Evolutionary conservation across 345 rosid species (phyloP).

Genomic region (Psidium friedrichsthalianum): DNA sequence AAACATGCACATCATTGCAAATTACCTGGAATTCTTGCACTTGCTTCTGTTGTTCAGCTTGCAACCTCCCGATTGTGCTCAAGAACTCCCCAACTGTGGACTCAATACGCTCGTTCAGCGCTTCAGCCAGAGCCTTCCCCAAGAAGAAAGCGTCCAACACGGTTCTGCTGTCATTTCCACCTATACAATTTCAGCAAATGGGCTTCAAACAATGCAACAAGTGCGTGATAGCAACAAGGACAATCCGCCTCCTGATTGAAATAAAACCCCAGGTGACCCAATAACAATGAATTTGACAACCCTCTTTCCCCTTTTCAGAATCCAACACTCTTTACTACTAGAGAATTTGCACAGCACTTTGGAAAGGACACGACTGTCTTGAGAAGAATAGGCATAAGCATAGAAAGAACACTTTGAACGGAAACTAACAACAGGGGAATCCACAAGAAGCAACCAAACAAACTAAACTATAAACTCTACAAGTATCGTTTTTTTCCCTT

Average conservation of each 20-base stretch:
- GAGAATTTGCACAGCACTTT: neutral
- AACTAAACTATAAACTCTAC: neutral
- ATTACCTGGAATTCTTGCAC: slow-evolving; percentile 78
- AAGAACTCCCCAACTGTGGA: slow-evolving; percentile 78
- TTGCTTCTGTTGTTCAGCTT: slow-evolving; percentile 90
- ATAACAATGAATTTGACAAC: neutral
- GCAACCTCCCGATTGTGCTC: slow-evolving; percentile 59
- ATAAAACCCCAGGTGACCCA: neutral
- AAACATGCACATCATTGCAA: neutral
- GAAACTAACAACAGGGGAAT: neutral
- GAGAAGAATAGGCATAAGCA: neutral
- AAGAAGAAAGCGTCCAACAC: slow-evolving; percentile 88
- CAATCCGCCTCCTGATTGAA: neutral
- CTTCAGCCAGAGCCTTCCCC: slow-evolving; percentile 91
- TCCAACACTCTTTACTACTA: neutral
- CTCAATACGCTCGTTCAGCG: slow-evolving; percentile 68
- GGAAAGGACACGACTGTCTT: neutral
- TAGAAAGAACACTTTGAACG: neutral
- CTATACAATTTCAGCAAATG: slow-evolving; percentile 18
- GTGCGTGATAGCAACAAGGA: neutral
- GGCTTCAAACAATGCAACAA: neutral
- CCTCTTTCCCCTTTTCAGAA: neutral
- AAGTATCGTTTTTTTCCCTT: neutral
- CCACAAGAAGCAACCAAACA: neutral
- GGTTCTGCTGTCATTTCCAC: slow-evolving; percentile 48